phyloP scores from a whole-genome alignment of 139 green algal genomes.

The Desmodesmus armatus region DNA sequence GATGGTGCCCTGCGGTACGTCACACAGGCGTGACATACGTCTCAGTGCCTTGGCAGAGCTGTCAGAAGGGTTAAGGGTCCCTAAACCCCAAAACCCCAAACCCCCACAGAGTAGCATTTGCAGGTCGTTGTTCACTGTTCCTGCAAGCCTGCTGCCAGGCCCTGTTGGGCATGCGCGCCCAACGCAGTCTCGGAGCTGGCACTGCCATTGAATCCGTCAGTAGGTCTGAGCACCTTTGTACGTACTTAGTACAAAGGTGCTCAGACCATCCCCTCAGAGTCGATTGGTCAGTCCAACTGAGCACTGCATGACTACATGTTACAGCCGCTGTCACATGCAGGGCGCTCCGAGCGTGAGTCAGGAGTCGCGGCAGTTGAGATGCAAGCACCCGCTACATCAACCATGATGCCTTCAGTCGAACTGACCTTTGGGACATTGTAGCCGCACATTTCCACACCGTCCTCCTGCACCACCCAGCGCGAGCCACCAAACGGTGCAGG shows the following conservation, averaged over 20 bases:
- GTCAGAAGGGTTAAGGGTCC: neutral
- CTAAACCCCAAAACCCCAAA: neutral
- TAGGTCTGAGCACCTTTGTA: no score
- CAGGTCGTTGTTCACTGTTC: neutral
- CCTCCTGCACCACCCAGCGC: neutral
- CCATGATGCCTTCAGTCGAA: neutral
- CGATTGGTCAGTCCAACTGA: neutral
- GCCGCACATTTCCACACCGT: conserved; percentile 20
- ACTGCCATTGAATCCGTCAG: no score
- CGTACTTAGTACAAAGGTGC: no score
- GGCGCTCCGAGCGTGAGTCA: no score
- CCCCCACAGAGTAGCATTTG: neutral
- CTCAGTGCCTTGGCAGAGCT: no score
- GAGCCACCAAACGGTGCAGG: conserved; percentile 29
- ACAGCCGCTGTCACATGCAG: neutral
- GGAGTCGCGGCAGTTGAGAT: neutral
- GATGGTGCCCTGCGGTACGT: conserved; percentile 10
- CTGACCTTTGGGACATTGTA: conserved; percentile 23
- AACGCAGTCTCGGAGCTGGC: no score
- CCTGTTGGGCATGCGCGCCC: no score
- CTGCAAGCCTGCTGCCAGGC: neutral
- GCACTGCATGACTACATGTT: neutral
- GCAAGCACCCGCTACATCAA: neutral
- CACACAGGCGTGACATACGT: no score
- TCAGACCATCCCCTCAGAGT: no score